Base-by-base conservation (phyloP, 345 rosid genomes). In the Erodium maritimum region DNA sequence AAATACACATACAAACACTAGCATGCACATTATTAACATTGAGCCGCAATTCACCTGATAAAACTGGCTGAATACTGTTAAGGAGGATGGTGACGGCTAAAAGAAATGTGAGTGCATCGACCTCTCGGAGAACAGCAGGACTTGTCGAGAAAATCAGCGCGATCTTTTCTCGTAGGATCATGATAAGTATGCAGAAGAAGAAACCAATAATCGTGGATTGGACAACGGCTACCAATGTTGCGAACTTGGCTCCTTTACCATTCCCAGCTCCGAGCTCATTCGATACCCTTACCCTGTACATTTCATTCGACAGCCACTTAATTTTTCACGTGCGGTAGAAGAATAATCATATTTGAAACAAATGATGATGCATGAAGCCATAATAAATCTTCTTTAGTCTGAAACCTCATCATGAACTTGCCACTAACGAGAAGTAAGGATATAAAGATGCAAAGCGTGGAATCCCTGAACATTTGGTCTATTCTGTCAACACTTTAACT, bases 221-320 rank as follows among this genome's bases (percentile, higher is more conserved):
- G 25, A 50, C 65, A 61, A 73, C 62, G 0, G 75, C 56, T 2
- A 70, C 73, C 5, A 23, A 11, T 9, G 73, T 69, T 1, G 75
- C 72, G 59, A 76, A 69, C 34, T 67, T 67, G 9, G 77, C 77
- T 2, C 70, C 77, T 42, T 66, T 67, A 5, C 77, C 74, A 54
- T 72, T 72, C 50, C 80, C 80, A 25, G 77, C 72, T 50, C 80
- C 80, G 1, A 76, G 61, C 65, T 76, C 80, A 61, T 72, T 76
- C 0, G 75, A 69, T 21, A 76, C 80, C 63, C 80, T 66, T 55
- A 76, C 80, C 54, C 77, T 76, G 69, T 21, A 48, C 17, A 21
- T 25, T n/a, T 5, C 17, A 3, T 18, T 42, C 51, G 11, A n/a
- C n/a, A n/a, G n/a, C n/a, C n/a, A n/a, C n/a, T n/a, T n/a, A n/a